Conservation (phyloP, 2,329 filamentous ascomycete genomes). For the Stagonosporopsis vannaccii region DNA sequence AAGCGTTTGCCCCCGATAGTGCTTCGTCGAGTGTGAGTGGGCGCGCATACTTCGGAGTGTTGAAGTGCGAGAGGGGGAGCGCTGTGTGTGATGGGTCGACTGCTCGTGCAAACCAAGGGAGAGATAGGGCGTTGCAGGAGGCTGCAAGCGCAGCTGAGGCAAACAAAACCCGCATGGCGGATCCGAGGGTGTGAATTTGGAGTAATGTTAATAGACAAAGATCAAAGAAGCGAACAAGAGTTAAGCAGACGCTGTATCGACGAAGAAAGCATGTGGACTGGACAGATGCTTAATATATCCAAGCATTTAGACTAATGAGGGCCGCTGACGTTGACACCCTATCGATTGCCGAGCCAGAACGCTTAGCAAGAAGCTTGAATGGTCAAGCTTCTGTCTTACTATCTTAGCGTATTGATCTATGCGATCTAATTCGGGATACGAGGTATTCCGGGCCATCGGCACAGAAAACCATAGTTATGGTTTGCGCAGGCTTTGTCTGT, state of each 20-base stretch:
- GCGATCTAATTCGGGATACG: not conserved
- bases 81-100: not conserved
- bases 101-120: slow-evolving; percentile 9
- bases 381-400: not conserved
- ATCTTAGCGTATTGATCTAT: not conserved
- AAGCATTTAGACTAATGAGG: not conserved
- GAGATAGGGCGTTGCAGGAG: slow-evolving; percentile 8
- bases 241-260: not conserved
- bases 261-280: not conserved
- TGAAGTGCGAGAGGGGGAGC: slow-evolving; percentile 2
- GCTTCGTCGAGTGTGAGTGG: slow-evolving; percentile 11
- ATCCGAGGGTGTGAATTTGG: not conserved
- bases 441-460: not conserved
- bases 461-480: not conserved
- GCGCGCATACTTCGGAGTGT: slow-evolving; percentile 15
- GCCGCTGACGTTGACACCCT: not conserved
- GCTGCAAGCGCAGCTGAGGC: slow-evolving; percentile 4
- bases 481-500: not conserved
- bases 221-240: not conserved
- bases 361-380: not conserved
- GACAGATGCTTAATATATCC: not conserved
- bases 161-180: slow-evolving; percentile 3
- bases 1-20: slow-evolving; percentile 10
- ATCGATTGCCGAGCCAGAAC: not conserved
- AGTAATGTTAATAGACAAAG: not conserved